Evolutionary conservation across 192 early-diverging fungal genomes (phyloP), one percentile per base, ranked within the genome.

Genomic region (Funneliformis geosporum): DNA sequence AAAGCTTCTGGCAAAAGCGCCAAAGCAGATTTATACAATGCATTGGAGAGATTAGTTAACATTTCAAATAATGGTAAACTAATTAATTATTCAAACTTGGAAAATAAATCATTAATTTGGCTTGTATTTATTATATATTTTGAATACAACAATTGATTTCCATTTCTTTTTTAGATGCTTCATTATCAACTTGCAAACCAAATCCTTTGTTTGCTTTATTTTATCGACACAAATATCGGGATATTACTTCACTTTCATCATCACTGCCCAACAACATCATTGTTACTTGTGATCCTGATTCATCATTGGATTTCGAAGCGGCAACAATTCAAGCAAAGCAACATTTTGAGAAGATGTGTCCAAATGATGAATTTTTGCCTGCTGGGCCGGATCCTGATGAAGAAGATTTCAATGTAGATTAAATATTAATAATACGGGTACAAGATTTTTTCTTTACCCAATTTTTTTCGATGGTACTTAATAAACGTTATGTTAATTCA

Each of bases 331-430:
- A 90, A 78, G 89, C 89, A n/a, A 66, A 75, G 11, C 76, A 70
- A 27, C 73, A 81, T 16, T 89, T 89, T 80, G 72, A 83, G 38
- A 71, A 62, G 25, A 79, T 86, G 55, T 81, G 75, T 55, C 79
- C 82, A 43, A 79, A 81, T 38, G 81, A 83, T 2, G 87, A 87
- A 62, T 89, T 89, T 61, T 82, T 89, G 82, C 87, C 88, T 23
- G 71, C 83, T 38, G 81, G 79, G 1, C 84, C 84, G 2, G 84
- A 85, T 10, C 84, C 78, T 25, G 84, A 85, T 44, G 84, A 85
- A 59, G 66, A 78, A 12, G 66, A 64, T 7, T 76, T 72, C 27
- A 71, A 10, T 71, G 10, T 71, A 46, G 18, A 71, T 27, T 71
- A 50, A 75, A 39, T 23, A 18, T 16, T 38, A 59, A 14, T 60